Percentiles rank a stretch among this genome's conserved stretches.
Evolutionary conservation across 1,139 yeast genomes (phyloP).

Genomic region (Blastobotrys proliferans): DNA sequence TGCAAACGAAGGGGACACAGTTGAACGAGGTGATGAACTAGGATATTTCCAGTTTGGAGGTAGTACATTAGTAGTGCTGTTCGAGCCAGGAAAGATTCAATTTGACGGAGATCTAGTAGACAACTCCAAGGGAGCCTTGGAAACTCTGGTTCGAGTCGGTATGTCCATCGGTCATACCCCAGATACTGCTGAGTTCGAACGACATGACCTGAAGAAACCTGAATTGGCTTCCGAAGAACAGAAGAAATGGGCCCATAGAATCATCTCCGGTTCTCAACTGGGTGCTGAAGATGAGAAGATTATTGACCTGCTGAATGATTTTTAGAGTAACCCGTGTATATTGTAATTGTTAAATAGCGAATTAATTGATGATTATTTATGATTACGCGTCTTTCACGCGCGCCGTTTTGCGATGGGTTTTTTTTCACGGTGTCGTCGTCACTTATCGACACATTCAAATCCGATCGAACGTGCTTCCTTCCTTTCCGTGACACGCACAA

Average conservation of each 20-base stretch:
- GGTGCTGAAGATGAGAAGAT: constrained; percentile 5
- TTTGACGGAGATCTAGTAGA: constrained; percentile 72
- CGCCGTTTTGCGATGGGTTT: not conserved
- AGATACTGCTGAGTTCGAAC: constrained; percentile 45
- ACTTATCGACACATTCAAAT: not conserved
- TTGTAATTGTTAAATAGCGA: not conserved
- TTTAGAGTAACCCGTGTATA: not conserved
- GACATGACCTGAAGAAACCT: constrained; percentile 32
- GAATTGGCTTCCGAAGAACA: constrained; percentile 20
- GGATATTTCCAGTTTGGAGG: constrained; percentile 98
- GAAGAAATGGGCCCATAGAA: constrained; percentile 18
- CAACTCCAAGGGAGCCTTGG: constrained; percentile 67
- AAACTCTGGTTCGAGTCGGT: constrained; percentile 83
- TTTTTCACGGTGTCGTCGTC: not conserved
- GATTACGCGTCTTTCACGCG: not conserved
- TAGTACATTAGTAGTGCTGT: constrained; percentile 68
- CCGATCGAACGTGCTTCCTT: not conserved
- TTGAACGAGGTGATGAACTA: constrained; percentile 72
- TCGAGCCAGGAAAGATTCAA: constrained; percentile 41
- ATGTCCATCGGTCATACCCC: constrained; percentile 83
- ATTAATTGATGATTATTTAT: not conserved
- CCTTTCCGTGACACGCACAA: not conserved
- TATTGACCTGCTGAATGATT: constrained; percentile 2
- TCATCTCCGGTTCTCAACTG: constrained; percentile 17
- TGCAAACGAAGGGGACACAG: constrained; percentile 53